phyloP scores from a whole-genome alignment of 208 protist species.

The Phytomonas sp. region DNA sequence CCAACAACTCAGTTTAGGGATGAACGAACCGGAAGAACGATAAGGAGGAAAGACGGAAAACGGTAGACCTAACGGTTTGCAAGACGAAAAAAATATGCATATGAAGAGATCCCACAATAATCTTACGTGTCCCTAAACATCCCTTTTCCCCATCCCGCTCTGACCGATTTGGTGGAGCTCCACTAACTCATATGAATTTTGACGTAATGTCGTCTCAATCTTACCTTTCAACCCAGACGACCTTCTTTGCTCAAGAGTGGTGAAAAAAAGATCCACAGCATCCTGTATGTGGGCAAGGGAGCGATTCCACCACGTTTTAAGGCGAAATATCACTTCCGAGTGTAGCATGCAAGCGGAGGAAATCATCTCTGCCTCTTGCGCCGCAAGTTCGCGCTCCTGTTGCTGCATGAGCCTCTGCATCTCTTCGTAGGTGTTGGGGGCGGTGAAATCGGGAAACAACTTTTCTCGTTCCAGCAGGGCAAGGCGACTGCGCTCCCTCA shows the following conservation, averaged over 20 bases:
- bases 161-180: slow-evolving; percentile 24
- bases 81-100: slow-evolving; percentile 3
- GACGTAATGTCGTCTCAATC: slow-evolving; percentile 41
- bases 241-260: slow-evolving; percentile 10
- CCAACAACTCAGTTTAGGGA: neutral
- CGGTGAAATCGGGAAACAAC: slow-evolving; percentile 46
- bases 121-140: neutral
- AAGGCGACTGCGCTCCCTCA: slow-evolving; percentile 39
- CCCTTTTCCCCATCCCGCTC: neutral
- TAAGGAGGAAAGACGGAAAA: slow-evolving; percentile 1
- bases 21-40: neutral
- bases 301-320: slow-evolving; percentile 83
- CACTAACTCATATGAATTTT: slow-evolving; percentile 52
- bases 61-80: neutral
- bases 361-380: slow-evolving; percentile 27
- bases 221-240: slow-evolving; percentile 29
- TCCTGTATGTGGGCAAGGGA: slow-evolving; percentile 62
- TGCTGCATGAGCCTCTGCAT: slow-evolving; percentile 56
- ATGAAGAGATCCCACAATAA: neutral
- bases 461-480: slow-evolving; percentile 33
- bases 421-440: slow-evolving; percentile 71
- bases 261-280: slow-evolving; percentile 15
- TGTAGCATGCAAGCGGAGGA: slow-evolving; percentile 51
- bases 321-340: slow-evolving; percentile 58
- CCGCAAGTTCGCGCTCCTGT: slow-evolving; percentile 37